These are phyloP conservation scores for Tricholoma hemisulphureum DNA, from an alignment of 768 basidiomycete species.

Conservation along the genomic window DNA sequence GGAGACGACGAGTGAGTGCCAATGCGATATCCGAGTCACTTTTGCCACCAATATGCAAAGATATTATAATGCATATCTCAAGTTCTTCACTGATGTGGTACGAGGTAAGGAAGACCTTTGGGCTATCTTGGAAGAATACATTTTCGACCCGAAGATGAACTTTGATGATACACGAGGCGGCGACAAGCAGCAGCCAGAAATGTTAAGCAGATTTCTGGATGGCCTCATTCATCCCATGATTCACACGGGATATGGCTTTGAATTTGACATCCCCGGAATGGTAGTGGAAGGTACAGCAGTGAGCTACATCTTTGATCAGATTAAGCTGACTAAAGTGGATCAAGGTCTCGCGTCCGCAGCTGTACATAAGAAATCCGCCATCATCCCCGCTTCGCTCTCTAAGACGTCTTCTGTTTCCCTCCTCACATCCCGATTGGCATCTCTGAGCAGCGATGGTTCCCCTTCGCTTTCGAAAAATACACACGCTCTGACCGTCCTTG, in stretches of 20 bases:
- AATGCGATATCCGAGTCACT: neutral
- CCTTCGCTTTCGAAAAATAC: slow-evolving; percentile 13
- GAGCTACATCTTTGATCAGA: no score
- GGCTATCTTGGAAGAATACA: slow-evolving; percentile 48
- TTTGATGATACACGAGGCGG: slow-evolving; percentile 28
- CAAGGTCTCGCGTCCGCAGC: slow-evolving; percentile 58
- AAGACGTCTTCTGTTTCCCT: neutral
- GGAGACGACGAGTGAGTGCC: slow-evolving; percentile 48
- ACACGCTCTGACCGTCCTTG: slow-evolving; percentile 53
- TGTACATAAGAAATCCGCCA: slow-evolving; percentile 40
- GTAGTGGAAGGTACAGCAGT: slow-evolving; percentile 72
- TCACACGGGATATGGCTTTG: slow-evolving; percentile 59
- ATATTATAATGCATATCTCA: slow-evolving; percentile 53
- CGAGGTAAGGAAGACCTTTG: slow-evolving; percentile 39
- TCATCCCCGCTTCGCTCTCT: slow-evolving; percentile 31
- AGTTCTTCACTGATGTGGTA: slow-evolving; percentile 44
- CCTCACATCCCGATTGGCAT: slow-evolving; percentile 7
- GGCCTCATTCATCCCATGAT: slow-evolving; percentile 67
- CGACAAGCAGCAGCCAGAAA: no score
- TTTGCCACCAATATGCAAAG: no score
- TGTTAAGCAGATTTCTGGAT: slow-evolving; percentile 51
- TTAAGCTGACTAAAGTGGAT: neutral
- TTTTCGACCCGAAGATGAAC: slow-evolving; percentile 52
- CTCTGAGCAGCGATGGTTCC: neutral
- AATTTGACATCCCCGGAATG: slow-evolving; percentile 58